These are phyloP conservation scores for Metschnikowia bowlesiae DNA, from an alignment of 805 yeast genomes.

Conservation along the genomic window DNA sequence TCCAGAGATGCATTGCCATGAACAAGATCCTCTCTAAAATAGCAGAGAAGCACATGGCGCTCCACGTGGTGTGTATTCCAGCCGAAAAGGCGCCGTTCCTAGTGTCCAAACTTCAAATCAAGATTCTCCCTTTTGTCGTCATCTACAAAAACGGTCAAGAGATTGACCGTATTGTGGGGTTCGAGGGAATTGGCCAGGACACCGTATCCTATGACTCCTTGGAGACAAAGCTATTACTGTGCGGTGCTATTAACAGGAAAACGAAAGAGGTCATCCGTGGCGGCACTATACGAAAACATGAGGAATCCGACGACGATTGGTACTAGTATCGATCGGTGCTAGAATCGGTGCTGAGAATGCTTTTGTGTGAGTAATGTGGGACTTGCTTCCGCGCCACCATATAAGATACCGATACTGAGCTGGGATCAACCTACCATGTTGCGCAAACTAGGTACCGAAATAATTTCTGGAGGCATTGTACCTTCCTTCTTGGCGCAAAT, in stretches of 20 bases:
- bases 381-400: too few species aligned
- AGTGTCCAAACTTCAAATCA: constrained; percentile 56
- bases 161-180: constrained; percentile 59
- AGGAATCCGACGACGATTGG: constrained; percentile 27
- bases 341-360: not conserved
- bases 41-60: constrained; percentile 54
- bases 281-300: constrained; percentile 16
- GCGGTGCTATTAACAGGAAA: constrained; percentile 28
- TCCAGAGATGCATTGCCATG: constrained; percentile 59
- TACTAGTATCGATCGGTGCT: not conserved
- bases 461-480: not conserved
- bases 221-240: constrained; percentile 32
- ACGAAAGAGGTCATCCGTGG: constrained; percentile 26
- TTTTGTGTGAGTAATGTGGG: too few species aligned
- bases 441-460: not conserved
- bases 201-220: constrained; percentile 45
- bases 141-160: constrained; percentile 60
- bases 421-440: too few species aligned
- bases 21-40: constrained; percentile 40
- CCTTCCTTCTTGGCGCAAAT: not conserved
- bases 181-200: constrained; percentile 51
- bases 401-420: too few species aligned
- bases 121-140: constrained; percentile 68
- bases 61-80: constrained; percentile 50
- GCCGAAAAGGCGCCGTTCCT: constrained; percentile 72